Evolutionary conservation across 2,329 filamentous ascomycete genomes (phyloP), one percentile per base, ranked within the genome.

Genomic region (Didymella arachidicola): DNA sequence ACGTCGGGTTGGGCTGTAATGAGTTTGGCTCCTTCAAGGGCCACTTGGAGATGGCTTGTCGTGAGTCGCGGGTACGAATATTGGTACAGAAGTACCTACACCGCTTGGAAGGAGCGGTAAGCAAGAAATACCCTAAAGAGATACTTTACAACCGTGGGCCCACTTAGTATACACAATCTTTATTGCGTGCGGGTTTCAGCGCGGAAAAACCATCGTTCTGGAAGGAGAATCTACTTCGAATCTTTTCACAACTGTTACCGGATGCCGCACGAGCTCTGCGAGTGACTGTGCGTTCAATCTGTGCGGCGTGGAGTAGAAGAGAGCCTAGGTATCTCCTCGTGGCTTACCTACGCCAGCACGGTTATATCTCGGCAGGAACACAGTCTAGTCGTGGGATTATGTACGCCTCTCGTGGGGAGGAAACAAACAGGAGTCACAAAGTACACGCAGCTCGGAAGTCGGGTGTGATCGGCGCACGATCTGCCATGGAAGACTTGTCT

Each of bases 401-500:
- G 34, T 38, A 38, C 34, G 34, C 34, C 34, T 19, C n/a, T 39
- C 36, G 6, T 18, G 7, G 46, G 34, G 26, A 47, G 32, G 48
- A 38, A 39, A 14, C 29, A 43, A 29, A 27, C 4, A 29, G 30
- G 19, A 27, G 29, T 18, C 46, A 53, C 49, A 34, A 38, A 43
- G 16, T 34, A 34, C 49, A 38, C n/a, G 52, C 19, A 48, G 41
- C 59, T 52, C 53, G 48, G 48, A 46, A 52, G 11, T 58, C 64
- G 64, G 64, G 57, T 59, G 57, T 18, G 66, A 70, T 70, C 67
- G 66, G 66, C 67, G 48, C 32, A 39, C 55, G 64, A 69, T 70
- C 63, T 64, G 64, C 66, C 53, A 55, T 64, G 36, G 65, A 64
- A 66, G 63, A 18, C 52, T 61, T 57, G 67, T 67, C 67, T 70